Percentiles rank a stretch among this genome's conserved stretches.
Conservation (phyloP, 177 flowering plant species). For the Vitis hybrid region DNA sequence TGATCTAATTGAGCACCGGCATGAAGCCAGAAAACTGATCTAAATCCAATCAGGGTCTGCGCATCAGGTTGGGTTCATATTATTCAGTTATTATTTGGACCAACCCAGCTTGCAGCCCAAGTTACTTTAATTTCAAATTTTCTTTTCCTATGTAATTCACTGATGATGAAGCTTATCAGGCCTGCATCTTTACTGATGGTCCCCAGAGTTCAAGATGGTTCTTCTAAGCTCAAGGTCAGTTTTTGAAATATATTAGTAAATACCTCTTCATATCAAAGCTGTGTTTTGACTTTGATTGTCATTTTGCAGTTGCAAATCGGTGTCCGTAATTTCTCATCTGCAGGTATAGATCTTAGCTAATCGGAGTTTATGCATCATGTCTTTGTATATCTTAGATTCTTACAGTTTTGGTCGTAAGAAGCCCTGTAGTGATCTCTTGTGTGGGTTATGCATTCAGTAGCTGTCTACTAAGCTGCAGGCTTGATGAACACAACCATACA, state of each 20-base stretch:
- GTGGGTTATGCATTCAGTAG: no score
- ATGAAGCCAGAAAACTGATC: not conserved
- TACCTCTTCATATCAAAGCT: not conserved
- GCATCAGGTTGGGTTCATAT: not conserved
- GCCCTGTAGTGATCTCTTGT: not conserved
- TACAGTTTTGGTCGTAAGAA: not conserved
- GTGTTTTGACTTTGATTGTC: slow-evolving; percentile 13
- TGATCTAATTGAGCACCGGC: not conserved
- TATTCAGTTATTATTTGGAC: not conserved
- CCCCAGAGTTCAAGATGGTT: slow-evolving; percentile 25
- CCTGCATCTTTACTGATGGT: slow-evolving; percentile 16
- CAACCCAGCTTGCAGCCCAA: not conserved
- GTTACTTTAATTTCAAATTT: not conserved
- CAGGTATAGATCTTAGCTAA: slow-evolving; percentile 41
- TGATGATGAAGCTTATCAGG: slow-evolving; percentile 33
- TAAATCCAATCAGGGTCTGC: not conserved
- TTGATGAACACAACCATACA: no score
- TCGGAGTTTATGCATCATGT: not conserved
- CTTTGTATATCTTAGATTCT: not conserved
- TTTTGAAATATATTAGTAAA: slow-evolving; percentile 1
- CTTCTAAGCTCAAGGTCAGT: slow-evolving; percentile 45
- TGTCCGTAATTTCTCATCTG: slow-evolving; percentile 53
- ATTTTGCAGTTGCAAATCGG: slow-evolving; percentile 50
- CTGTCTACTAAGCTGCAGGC: no score
- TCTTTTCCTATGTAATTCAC: not conserved